Conservation (phyloP, 371 early-diverging fungal genomes). For the Lichtheimia hyalospora region DNA sequence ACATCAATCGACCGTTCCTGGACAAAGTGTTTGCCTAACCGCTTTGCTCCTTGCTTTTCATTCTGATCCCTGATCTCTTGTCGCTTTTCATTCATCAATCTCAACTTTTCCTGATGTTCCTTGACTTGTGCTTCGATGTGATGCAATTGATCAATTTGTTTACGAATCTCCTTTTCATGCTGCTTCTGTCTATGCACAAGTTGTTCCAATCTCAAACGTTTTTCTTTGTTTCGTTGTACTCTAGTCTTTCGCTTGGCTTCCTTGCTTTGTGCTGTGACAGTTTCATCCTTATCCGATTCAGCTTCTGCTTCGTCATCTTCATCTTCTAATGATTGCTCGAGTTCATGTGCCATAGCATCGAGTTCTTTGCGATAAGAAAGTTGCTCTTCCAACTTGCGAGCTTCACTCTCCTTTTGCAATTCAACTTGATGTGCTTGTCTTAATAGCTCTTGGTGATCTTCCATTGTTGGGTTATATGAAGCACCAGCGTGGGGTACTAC, state of each 20-base stretch:
- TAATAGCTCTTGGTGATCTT: slow-evolving; percentile 72
- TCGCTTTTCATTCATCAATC: slow-evolving; percentile 38
- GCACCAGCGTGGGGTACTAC: slow-evolving; percentile 80
- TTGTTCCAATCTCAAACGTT: slow-evolving; percentile 19
- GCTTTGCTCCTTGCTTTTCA: slow-evolving; percentile 48
- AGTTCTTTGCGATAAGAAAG: slow-evolving; percentile 14
- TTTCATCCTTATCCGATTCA: slow-evolving; percentile 27
- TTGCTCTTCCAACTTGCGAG: slow-evolving; percentile 12
- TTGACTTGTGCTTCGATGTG: slow-evolving; percentile 49
- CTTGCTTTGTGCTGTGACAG: slow-evolving; percentile 15
- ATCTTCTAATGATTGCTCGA: slow-evolving; percentile 11
- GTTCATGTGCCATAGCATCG: slow-evolving; percentile 9
- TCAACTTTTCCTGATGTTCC: slow-evolving; percentile 35
- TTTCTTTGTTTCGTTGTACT: slow-evolving; percentile 33
- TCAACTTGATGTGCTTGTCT: slow-evolving; percentile 54
- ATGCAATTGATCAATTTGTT: slow-evolving; percentile 53
- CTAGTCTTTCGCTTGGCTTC: slow-evolving; percentile 47
- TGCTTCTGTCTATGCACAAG: slow-evolving; percentile 26
- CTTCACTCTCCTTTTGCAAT: slow-evolving; percentile 20
- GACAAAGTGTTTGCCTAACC: slow-evolving; percentile 48
- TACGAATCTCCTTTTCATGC: slow-evolving; percentile 55
- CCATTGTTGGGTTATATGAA: slow-evolving; percentile 86
- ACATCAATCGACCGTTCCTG: slow-evolving; percentile 53
- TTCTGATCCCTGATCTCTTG: slow-evolving; percentile 37
- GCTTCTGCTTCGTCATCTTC: slow-evolving; percentile 15